Evolutionary conservation across 2,329 filamentous ascomycete genomes (phyloP).

Genomic region (Colletotrichum zoysiae): DNA sequence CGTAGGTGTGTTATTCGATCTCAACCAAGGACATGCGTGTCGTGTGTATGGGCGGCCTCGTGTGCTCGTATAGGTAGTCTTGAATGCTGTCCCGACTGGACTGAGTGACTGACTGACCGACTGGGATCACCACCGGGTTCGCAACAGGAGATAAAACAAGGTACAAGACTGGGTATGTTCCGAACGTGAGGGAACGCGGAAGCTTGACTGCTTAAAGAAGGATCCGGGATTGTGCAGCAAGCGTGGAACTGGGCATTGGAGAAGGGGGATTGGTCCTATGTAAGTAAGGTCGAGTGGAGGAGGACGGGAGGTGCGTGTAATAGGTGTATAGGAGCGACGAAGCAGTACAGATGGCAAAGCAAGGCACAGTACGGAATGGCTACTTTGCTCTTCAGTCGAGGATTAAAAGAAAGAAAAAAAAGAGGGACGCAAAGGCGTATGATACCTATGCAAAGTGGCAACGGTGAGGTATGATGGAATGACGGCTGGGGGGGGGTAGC

Average conservation of each 20-base stretch:
- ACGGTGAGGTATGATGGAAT: conserved; percentile 34
- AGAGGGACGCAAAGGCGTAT: conserved; percentile 36
- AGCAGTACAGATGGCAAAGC: conserved; percentile 19
- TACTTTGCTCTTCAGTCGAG: conserved; percentile 10
- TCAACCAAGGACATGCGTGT: conserved; percentile 21
- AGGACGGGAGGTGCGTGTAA: neutral
- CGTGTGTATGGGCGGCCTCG: conserved; percentile 17
- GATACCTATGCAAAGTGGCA: conserved; percentile 33
- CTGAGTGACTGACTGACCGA: neutral
- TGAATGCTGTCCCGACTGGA: conserved; percentile 18
- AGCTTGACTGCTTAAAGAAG: conserved; percentile 40
- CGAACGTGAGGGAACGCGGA: conserved; percentile 25
- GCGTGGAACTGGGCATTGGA: conserved; percentile 25
- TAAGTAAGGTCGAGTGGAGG: conserved; percentile 30
- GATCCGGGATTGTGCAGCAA: conserved; percentile 35
- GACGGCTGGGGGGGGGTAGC: neutral
- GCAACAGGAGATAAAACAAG: conserved; percentile 27
- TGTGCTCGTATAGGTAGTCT: conserved; percentile 36
- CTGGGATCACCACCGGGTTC: conserved; percentile 31
- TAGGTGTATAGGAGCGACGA: conserved; percentile 10
- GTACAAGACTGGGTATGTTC: conserved; percentile 10
- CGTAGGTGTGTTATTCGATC: conserved; percentile 27
- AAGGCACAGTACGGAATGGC: neutral
- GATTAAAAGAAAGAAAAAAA: conserved; percentile 7
- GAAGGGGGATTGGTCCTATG: conserved; percentile 18